Conservation (phyloP, 139 green algal species). For the Bryopsis sp. region DNA sequence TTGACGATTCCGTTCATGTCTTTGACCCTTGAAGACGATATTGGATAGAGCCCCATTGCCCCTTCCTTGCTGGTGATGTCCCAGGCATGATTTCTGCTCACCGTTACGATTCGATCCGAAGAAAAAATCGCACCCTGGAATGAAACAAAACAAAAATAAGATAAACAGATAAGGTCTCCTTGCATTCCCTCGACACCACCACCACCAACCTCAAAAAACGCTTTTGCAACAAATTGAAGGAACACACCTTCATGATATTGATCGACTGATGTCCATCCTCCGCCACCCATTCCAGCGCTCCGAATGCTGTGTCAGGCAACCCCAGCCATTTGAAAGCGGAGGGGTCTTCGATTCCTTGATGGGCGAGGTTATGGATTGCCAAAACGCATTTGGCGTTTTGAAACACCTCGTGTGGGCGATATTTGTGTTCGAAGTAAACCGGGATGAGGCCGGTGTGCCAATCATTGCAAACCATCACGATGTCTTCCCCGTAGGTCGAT, state of each 20-base stretch:
- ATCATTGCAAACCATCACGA: conserved; percentile 51
- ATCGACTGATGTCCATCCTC: conserved; percentile 8
- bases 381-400: conserved; percentile 52
- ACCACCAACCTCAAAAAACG: background rate
- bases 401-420: conserved; percentile 69
- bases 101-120: conserved; percentile 28
- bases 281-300: conserved; percentile 2
- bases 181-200: no score
- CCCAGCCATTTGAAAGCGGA: conserved; percentile 3
- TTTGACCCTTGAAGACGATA: conserved; percentile 36
- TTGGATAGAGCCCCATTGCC: conserved; percentile 44
- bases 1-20: conserved; percentile 72
- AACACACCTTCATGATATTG: background rate
- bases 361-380: conserved; percentile 68
- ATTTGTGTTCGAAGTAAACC: conserved; percentile 83
- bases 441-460: conserved; percentile 80
- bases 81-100: conserved; percentile 37
- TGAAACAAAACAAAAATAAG: no score
- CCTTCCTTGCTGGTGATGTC: conserved; percentile 39
- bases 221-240: background rate
- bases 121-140: conserved; percentile 24
- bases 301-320: background rate
- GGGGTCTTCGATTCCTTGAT: conserved; percentile 41
- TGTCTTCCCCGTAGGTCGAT: conserved; percentile 66
- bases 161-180: no score